Conservation (phyloP, 139 green algal species). For the Haematococcus lacustris region DNA sequence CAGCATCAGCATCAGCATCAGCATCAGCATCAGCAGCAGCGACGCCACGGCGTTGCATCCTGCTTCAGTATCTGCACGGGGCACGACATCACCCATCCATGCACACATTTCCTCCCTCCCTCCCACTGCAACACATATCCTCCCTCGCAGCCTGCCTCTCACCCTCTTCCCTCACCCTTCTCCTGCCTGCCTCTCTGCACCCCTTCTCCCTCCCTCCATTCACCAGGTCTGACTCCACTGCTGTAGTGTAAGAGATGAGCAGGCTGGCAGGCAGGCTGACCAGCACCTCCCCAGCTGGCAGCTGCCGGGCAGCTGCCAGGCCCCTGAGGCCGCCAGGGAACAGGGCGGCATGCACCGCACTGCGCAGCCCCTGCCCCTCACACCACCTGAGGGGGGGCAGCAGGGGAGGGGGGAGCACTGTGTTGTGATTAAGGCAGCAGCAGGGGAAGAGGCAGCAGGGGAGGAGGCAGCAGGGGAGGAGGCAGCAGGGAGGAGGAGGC, state of each 20-base stretch:
- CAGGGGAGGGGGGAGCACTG: background rate
- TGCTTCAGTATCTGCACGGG: background rate
- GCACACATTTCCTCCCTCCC: background rate
- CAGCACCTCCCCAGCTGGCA: slow-evolving; percentile 29
- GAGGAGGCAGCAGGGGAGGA: background rate
- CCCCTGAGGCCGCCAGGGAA: slow-evolving; percentile 31
- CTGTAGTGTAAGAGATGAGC: slow-evolving; percentile 52
- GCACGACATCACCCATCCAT: background rate
- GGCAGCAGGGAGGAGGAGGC: background rate
- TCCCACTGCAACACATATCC: background rate
- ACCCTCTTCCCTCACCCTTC: background rate
- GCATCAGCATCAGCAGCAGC: background rate
- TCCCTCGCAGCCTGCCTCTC: background rate
- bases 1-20: background rate
- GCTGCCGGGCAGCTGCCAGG: slow-evolving; percentile 20
- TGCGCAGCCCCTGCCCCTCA: background rate
- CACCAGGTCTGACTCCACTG: slow-evolving; percentile 46
- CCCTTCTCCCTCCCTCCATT: background rate
- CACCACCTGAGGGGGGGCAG: slow-evolving; percentile 15
- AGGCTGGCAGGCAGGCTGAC: slow-evolving; percentile 33
- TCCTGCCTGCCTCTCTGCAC: too few relatives aligned
- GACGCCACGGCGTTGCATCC: too few relatives aligned
- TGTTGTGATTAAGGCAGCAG: background rate
- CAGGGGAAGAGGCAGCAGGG: background rate
- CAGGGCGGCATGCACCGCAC: slow-evolving; percentile 11